Conservation (phyloP, 345 rosid genomes). For the Geranium brycei region DNA sequence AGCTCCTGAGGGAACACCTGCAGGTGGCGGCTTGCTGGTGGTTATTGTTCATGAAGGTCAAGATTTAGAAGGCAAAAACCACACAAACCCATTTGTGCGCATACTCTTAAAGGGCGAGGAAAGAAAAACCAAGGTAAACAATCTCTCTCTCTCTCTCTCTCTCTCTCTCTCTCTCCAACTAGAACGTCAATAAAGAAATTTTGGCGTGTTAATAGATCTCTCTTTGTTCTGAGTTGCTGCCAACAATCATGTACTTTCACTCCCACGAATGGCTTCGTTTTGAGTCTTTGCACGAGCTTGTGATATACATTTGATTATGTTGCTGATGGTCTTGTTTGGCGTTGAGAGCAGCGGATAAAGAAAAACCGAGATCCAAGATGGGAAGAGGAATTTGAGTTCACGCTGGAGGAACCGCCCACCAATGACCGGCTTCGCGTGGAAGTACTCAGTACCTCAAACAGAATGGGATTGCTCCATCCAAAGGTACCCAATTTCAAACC, state of each 20-base stretch:
- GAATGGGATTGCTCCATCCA: conserved; percentile 69
- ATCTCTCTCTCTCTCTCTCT: no score
- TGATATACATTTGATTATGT: no score
- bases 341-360: conserved; percentile 41
- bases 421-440: conserved; percentile 69
- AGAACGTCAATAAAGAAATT: no score
- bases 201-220: no score
- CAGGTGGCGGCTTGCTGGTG: conserved; percentile 75
- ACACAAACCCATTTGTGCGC: conserved; percentile 73
- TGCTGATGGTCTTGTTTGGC: neutral
- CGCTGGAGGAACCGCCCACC: conserved; percentile 68
- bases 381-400: conserved; percentile 85
- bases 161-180: no score
- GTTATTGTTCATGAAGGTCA: conserved; percentile 85
- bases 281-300: no score
- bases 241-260: no score
- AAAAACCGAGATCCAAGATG: conserved; percentile 88
- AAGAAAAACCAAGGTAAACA: conserved; percentile 59
- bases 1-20: conserved; percentile 86
- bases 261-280: no score
- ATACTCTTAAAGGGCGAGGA: conserved; percentile 77
- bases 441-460: conserved; percentile 62
- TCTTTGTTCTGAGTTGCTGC: no score
- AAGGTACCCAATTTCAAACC: conserved; percentile 33
- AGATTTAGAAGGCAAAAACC: conserved; percentile 84